A percentile compares a stretch with the other conserved stretches of the same genome.
Evolutionary conservation across 306 rosid species (phyloP).

Genomic region (Biancaea sappan): DNA sequence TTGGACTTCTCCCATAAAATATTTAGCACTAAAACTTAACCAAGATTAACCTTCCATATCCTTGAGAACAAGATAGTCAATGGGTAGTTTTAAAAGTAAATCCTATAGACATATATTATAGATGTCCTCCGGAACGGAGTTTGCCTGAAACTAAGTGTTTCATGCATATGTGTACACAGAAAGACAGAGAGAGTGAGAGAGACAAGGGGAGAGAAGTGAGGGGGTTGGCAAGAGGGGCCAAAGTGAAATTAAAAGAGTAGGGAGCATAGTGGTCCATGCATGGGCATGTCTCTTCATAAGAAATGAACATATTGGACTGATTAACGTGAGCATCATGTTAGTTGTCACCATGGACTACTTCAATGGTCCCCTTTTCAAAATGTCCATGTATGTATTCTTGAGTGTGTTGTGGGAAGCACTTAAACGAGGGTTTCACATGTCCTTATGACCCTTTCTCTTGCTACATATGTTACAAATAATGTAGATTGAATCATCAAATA

Average conservation of each 20-base stretch:
- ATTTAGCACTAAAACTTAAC: too few relatives aligned
- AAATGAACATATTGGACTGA: slow-evolving; percentile 47
- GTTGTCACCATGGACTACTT: slow-evolving; percentile 58
- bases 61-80: too few relatives aligned
- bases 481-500: too few relatives aligned
- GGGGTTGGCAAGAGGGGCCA: slow-evolving; percentile 41
- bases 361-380: slow-evolving; percentile 51
- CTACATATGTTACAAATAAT: too few relatives aligned
- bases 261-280: slow-evolving; percentile 60
- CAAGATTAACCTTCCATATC: too few relatives aligned
- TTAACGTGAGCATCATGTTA: slow-evolving; percentile 85
- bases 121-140: neutral
- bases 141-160: slow-evolving; percentile 30
- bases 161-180: neutral
- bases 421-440: slow-evolving; percentile 83
- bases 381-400: slow-evolving; percentile 41
- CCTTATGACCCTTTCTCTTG: slow-evolving; percentile 52
- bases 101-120: neutral
- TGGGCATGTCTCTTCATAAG: slow-evolving; percentile 55
- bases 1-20: too few relatives aligned
- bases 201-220: slow-evolving; percentile 12
- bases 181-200: slow-evolving; percentile 2
- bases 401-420: slow-evolving; percentile 54
- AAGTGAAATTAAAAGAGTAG: slow-evolving; percentile 44
- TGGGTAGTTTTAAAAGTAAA: slow-evolving; percentile 12